These are phyloP conservation scores for Aspergillus asperescens DNA, from an alignment of 495 filamentous ascomycete species.

Conservation along the genomic window DNA sequence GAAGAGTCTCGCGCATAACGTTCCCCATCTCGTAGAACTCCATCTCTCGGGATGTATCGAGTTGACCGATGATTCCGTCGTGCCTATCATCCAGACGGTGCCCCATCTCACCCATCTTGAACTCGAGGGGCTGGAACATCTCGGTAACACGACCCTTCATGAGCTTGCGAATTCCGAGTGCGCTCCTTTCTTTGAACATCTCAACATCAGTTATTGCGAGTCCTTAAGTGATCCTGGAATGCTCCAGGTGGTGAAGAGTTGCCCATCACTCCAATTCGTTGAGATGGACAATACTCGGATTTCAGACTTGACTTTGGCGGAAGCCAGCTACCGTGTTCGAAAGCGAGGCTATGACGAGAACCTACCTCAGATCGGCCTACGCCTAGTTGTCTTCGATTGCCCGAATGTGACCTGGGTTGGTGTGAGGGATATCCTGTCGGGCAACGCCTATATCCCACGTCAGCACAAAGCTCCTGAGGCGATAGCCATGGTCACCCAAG, in stretches of 20 bases:
- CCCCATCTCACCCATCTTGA: conserved; percentile 81
- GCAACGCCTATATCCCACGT: conserved; percentile 65
- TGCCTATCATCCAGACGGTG: conserved; percentile 64
- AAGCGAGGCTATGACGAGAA: conserved; percentile 53
- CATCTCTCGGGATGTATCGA: conserved; percentile 67
- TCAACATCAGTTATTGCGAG: conserved; percentile 88
- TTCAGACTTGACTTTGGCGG: conserved; percentile 79
- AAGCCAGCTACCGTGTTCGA: conserved; percentile 72
- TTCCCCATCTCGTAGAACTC: conserved; percentile 76
- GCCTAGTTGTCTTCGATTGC: conserved; percentile 86
- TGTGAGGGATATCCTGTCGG: conserved; percentile 75
- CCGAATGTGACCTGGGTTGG: conserved; percentile 88
- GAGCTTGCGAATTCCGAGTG: conserved; percentile 72
- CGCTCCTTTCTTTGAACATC: conserved; percentile 62
- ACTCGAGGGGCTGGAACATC: conserved; percentile 72
- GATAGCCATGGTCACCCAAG: conserved; percentile 27
- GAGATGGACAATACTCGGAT: conserved; percentile 94
- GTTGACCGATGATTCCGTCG: conserved; percentile 69
- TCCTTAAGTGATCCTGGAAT: conserved; percentile 78
- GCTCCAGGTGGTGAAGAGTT: conserved; percentile 73
- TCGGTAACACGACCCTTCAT: conserved; percentile 69
- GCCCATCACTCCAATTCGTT: conserved; percentile 59
- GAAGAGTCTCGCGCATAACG: conserved; percentile 59
- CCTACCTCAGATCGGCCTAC: conserved; percentile 58
- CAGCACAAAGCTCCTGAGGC: conserved; percentile 26